phyloP scores from a whole-genome alignment of 2,329 filamentous ascomycete genomes.

The Alternaria triticina region DNA sequence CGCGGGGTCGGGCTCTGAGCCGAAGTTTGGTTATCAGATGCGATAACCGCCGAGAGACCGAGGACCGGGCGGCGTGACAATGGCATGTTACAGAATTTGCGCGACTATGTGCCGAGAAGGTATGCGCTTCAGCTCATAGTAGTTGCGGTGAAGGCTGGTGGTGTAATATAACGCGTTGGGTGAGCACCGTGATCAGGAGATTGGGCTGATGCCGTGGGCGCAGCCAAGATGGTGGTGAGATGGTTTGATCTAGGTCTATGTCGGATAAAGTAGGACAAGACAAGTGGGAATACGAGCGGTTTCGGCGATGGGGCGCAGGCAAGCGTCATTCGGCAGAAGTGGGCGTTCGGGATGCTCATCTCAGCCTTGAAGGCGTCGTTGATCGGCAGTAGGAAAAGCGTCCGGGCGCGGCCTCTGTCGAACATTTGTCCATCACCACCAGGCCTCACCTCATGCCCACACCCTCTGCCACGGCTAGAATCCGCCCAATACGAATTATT shows the following conservation, averaged over 20 bases:
- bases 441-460: slow-evolving; percentile 14
- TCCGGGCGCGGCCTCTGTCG: slow-evolving; percentile 2
- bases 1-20: neutral
- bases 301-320: slow-evolving; percentile 5
- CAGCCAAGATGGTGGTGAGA: neutral
- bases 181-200: slow-evolving; percentile 5
- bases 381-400: slow-evolving; percentile 15
- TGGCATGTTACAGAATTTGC: slow-evolving; percentile 1
- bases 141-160: neutral
- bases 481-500: neutral
- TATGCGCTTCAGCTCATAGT: neutral
- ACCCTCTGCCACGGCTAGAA: slow-evolving; percentile 4
- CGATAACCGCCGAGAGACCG: slow-evolving; percentile 4
- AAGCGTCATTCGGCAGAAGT: slow-evolving; percentile 14
- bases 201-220: neutral
- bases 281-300: neutral
- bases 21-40: slow-evolving; percentile 17
- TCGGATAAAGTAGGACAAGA: slow-evolving; percentile 15
- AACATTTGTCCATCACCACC: slow-evolving; percentile 19
- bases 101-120: slow-evolving; percentile 9
- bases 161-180: neutral
- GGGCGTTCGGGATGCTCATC: slow-evolving; percentile 11
- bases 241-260: neutral
- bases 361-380: slow-evolving; percentile 14
- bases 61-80: slow-evolving; percentile 1